Base-by-base conservation (phyloP, 371 early-diverging fungal genomes). In the Apophysomyces ossiformis region DNA sequence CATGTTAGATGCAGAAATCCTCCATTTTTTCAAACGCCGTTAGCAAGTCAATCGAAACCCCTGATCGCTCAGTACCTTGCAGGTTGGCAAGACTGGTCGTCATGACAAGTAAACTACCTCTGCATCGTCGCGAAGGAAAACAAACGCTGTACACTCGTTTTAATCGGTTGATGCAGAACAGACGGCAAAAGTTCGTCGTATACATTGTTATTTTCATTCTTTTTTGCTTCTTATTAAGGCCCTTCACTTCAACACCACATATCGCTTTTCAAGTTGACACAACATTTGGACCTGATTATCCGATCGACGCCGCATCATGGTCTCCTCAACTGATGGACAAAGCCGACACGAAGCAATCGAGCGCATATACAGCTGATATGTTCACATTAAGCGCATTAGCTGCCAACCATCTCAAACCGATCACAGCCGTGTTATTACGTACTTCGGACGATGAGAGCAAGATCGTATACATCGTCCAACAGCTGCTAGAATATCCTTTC, bases 381-480 rank as follows among this genome's bases (percentile, higher is more conserved):
- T 82, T 83, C 61, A 74, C 72, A 7, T 56, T 71, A 8, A 73
- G 73, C 9, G 75, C 77, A 16, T 45, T 77, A 18, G 41, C 45
- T 44, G 61, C 71, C n/a, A 80, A 82, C 43, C 76, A 77, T 6
- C 64, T 76, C 12, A 74, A 82, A 39, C 82, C 87, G 11, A 74
- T 87, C 21, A 85, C 87, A 8, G 89, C 87, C 7, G 78, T 89
- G 4, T 54, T 89, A 6, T 65, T 85, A 50, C 75, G 85, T 38
- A 80, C 84, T 61, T 80, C 82, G 16, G 75, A 83, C 8, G 69
- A 77, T 13, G 74, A 78, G 43, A 63, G 69, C 32, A 75, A 77
- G 38, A 76, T 87, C 32, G 65, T 80, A 18, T 54, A 75, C 54
- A 70, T 81, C 8, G 77, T 86, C 8, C 71, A 76, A 13, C 83